Evolutionary conservation across 2,329 filamentous ascomycete genomes (phyloP), one percentile per base, ranked within the genome.

Genomic region (Macrophomina tecta): DNA sequence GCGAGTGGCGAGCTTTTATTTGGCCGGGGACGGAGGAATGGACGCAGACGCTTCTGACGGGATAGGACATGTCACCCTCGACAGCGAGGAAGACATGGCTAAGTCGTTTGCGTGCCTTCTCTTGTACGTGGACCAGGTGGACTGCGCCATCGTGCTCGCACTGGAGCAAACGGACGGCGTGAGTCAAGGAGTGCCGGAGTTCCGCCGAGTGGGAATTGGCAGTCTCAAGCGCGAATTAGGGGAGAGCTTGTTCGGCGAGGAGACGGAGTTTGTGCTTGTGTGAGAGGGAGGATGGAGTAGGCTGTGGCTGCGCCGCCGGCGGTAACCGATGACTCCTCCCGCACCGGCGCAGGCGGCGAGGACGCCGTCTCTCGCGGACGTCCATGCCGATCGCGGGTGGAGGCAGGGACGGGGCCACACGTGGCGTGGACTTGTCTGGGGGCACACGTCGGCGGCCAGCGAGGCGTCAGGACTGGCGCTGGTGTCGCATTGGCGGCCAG

Each of bases 351-450:
- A 18, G 18, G 18, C 18, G 18, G 18, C 18, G 18, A 1, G 18
- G 18, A 32, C 28, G 14, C 23, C 23, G 23, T 23, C 23, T 23
- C 23, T 23, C 23, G 23, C 1, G 53, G 40, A 60, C 49, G 36
- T 53, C 5, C 32, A 34, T 34, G 30, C 56, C 40, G 56, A 40
- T 60, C 40, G 30, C 16, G 56, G 36, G 14, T 18, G 23, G 40
- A 16, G 58, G 30, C 56, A 49, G 58, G 58, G 58, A 51, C 38
- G 14, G 5, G 45, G 5, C 45, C 30, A 30, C 52, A 49, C 58
- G 58, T 62, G 58, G 56, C 56, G 56, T 40, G 46, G 56, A 6
- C 56, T 32, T 18, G 49, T 62, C 14, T 34, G 58, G 58, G 28
- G 23, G 11, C 45, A 48, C 42, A 23, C 30, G 30, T 36, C 42